These are phyloP conservation scores for Maudiozyma bulderi DNA, from an alignment of 805 yeast genomes.

Conservation along the genomic window DNA sequence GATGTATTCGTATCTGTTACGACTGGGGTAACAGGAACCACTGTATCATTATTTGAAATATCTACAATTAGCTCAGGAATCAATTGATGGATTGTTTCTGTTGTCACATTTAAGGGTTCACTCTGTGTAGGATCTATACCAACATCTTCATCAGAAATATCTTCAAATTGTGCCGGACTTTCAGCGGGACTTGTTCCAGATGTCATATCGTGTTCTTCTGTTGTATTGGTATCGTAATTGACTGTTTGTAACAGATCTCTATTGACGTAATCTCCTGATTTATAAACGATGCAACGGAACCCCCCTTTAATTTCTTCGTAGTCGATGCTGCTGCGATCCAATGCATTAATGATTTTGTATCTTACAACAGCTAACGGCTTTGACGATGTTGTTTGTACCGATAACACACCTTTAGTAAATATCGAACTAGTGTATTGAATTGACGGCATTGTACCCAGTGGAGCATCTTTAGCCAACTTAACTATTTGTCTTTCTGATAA, in stretches of 20 bases:
- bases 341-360: conserved; percentile 66
- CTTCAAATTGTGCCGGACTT: background rate
- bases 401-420: conserved; percentile 84
- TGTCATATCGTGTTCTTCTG: background rate
- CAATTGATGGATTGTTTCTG: background rate
- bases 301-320: conserved; percentile 93
- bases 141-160: conserved; percentile 27
- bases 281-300: conserved; percentile 48
- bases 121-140: too few species aligned
- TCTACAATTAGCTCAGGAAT: background rate
- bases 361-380: conserved; percentile 83
- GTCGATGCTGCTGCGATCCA: conserved; percentile 63
- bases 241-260: background rate
- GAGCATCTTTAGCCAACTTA: conserved; percentile 42
- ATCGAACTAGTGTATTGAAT: conserved; percentile 86
- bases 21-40: background rate
- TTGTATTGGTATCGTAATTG: background rate
- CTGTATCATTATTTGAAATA: background rate
- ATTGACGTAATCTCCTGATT: background rate
- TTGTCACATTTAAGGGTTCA: conserved; percentile 6
- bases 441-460: conserved; percentile 78
- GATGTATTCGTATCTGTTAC: background rate
- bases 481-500: conserved; percentile 40
- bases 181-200: background rate
- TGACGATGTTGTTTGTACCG: conserved; percentile 90